phyloP scores from a whole-genome alignment of 2,329 filamentous ascomycete genomes.

The Fonsecaea pedrosoi region DNA sequence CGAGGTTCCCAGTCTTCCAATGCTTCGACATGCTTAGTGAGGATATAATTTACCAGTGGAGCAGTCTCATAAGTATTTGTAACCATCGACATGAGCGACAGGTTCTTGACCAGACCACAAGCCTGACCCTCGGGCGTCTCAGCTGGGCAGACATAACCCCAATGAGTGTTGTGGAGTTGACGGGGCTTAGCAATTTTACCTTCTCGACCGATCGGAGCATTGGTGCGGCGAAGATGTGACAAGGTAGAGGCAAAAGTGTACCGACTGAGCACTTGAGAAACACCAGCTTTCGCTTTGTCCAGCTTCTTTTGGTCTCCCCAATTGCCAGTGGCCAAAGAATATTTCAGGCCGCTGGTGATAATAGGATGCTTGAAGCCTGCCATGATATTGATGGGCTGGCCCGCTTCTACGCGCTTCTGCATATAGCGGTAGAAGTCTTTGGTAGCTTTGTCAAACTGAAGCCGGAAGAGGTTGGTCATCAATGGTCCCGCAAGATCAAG shows the following conservation, averaged over 20 bases:
- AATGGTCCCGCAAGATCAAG: slow-evolving; percentile 93
- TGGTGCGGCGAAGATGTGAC: slow-evolving; percentile 95
- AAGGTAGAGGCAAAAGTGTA: slow-evolving; percentile 97
- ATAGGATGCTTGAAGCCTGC: slow-evolving; percentile 90
- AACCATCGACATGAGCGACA: slow-evolving; percentile 98
- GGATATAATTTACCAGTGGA: slow-evolving; percentile 94
- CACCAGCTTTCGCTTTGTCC: slow-evolving; percentile 90
- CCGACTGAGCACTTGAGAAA: slow-evolving; percentile 96
- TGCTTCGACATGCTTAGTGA: slow-evolving; percentile 92
- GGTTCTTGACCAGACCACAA: slow-evolving; percentile 96
- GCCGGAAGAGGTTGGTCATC: slow-evolving; percentile 93
- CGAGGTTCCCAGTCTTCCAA: slow-evolving; percentile 92
- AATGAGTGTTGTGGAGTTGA: slow-evolving; percentile 97
- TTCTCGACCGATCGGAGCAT: slow-evolving; percentile 96
- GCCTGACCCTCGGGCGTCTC: slow-evolving; percentile 98
- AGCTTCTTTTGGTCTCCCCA: slow-evolving; percentile 99
- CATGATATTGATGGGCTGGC: slow-evolving; percentile 86
- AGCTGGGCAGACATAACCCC: slow-evolving; percentile 95
- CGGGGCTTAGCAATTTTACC: slow-evolving; percentile 98
- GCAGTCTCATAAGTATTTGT: slow-evolving; percentile 91
- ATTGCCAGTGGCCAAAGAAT: slow-evolving; percentile 95
- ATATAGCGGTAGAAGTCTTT: slow-evolving; percentile 90
- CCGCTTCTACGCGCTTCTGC: slow-evolving; percentile 87
- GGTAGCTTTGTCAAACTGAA: slow-evolving; percentile 87
- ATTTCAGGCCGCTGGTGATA: slow-evolving; percentile 91